Conservation (phyloP, 805 yeast species). For the Candida fluviatilis region DNA sequence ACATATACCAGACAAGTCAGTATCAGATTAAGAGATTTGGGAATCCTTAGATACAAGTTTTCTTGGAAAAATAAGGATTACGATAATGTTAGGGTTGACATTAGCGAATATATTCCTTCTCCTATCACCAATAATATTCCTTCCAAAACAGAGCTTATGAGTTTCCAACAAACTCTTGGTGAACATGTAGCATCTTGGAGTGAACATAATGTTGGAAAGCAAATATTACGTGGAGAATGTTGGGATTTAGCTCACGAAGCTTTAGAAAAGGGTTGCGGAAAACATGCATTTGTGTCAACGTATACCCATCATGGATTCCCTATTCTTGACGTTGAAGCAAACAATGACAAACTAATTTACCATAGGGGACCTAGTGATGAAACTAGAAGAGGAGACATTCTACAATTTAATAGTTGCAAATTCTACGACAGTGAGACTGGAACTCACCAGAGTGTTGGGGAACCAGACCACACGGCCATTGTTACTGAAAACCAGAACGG, state of each 20-base stretch:
- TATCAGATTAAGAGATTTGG: constrained; percentile 40
- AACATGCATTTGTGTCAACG: constrained; percentile 50
- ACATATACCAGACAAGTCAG: constrained; percentile 23
- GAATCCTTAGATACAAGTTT: constrained; percentile 31
- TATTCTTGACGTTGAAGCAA: constrained; percentile 25
- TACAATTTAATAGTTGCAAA: constrained; percentile 43
- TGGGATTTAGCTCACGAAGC: constrained; percentile 60
- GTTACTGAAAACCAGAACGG: constrained; percentile 26
- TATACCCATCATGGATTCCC: constrained; percentile 47
- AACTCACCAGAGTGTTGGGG: constrained; percentile 38
- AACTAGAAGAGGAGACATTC: constrained; percentile 51
- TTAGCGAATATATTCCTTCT: constrained; percentile 38
- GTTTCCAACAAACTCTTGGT: constrained; percentile 39
- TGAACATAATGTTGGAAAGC: constrained; percentile 42
- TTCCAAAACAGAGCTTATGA: constrained; percentile 23
- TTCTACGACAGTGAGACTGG: constrained; percentile 35
- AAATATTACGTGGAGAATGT: constrained; percentile 56
- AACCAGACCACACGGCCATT: constrained; percentile 51
- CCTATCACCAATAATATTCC: constrained; percentile 33
- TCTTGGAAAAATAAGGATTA: constrained; percentile 34
- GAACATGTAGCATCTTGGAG: constrained; percentile 54
- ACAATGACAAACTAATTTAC: constrained; percentile 12
- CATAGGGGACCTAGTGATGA: constrained; percentile 30
- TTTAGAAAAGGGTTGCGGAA: constrained; percentile 50
- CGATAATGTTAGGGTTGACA: constrained; percentile 18